Conservation (phyloP, 2,329 filamentous ascomycete genomes). For the Bipolaris gigantea region DNA sequence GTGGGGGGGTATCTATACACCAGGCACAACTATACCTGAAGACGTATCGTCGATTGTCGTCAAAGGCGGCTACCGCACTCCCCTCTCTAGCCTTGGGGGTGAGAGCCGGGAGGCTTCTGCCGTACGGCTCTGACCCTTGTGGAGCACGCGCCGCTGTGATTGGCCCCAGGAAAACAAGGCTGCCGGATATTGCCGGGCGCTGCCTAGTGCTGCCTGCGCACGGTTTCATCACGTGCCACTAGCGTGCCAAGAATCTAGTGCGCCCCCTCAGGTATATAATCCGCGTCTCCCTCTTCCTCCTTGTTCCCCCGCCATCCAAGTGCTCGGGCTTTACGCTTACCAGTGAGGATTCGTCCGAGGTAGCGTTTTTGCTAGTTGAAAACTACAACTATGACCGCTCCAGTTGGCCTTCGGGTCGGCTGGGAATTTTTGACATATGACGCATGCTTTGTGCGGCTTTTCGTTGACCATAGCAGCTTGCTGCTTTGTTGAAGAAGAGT, state of each 20-base stretch:
- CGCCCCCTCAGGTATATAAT: constrained; percentile 6
- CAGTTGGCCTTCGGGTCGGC: constrained; percentile 68
- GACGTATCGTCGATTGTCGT: too few species aligned
- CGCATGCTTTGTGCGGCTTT: constrained; percentile 27
- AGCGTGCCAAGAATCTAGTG: constrained; percentile 24
- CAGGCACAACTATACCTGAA: too few species aligned
- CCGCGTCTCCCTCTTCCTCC: constrained; percentile 6
- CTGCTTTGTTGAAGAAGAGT: constrained; percentile 37
- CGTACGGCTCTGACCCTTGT: not conserved
- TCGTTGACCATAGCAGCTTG: constrained; percentile 34
- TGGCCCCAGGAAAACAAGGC: not conserved
- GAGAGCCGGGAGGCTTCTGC: not conserved
- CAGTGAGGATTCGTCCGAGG: constrained; percentile 88
- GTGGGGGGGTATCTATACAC: not conserved
- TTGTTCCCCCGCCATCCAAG: constrained; percentile 31
- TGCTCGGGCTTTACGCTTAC: constrained; percentile 80
- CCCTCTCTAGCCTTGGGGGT: not conserved
- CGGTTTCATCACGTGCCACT: constrained; percentile 17
- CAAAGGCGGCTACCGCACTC: too few species aligned
- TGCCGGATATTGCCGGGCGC: not conserved
- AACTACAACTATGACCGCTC: constrained; percentile 78
- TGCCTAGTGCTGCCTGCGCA: not conserved
- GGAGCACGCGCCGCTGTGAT: not conserved
- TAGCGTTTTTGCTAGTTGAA: constrained; percentile 89
- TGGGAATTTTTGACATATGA: constrained; percentile 76